These are phyloP conservation scores for Cyclotella kingstonii DNA, from an alignment of 108 stramenopile genomes.

Conservation along the genomic window DNA sequence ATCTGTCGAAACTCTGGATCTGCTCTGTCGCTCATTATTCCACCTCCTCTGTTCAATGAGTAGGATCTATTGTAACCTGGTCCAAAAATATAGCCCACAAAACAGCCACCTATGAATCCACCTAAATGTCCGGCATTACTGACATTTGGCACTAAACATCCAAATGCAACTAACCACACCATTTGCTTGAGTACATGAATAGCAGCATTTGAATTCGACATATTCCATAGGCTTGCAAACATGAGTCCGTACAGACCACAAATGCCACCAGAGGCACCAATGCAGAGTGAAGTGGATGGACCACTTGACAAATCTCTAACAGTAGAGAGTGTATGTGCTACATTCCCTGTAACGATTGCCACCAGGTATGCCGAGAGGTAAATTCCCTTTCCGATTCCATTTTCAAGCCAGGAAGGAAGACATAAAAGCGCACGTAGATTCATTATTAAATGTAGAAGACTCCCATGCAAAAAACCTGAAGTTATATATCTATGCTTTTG, in stretches of 20 bases:
- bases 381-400: conserved; percentile 48
- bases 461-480: conserved; percentile 72
- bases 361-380: conserved; percentile 67
- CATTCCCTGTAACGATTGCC: conserved; percentile 64
- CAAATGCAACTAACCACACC: conserved; percentile 51
- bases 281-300: conserved; percentile 30
- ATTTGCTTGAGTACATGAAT: conserved; percentile 54
- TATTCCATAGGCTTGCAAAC: conserved; percentile 57
- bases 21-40: conserved; percentile 45
- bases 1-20: conserved; percentile 57
- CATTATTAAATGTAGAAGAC: conserved; percentile 59
- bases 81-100: conserved; percentile 61
- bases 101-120: conserved; percentile 68
- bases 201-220: conserved; percentile 53
- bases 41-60: conserved; percentile 29
- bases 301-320: conserved; percentile 28
- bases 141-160: conserved; percentile 51
- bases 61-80: conserved; percentile 64
- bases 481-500: conserved; percentile 77
- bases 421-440: conserved; percentile 53
- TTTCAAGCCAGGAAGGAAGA: conserved; percentile 69
- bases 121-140: conserved; percentile 71
- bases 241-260: conserved; percentile 74
- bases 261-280: conserved; percentile 80
- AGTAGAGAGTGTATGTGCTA: conserved; percentile 43